Percentiles rank a stretch among this genome's conserved stretches.
Conservation (phyloP, 2,329 filamentous ascomycete genomes). For the Aspergillus sp. region DNA sequence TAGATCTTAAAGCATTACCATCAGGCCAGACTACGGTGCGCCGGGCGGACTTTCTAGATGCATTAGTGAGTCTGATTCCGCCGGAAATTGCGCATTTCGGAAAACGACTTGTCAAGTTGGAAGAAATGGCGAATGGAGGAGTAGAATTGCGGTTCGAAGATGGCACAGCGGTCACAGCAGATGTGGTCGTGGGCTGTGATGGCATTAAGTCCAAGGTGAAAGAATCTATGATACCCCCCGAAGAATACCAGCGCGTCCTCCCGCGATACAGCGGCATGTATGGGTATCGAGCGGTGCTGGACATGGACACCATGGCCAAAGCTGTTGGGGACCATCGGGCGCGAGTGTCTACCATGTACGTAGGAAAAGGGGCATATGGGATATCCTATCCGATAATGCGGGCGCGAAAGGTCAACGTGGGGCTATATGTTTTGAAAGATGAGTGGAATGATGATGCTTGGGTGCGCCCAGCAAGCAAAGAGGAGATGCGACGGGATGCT, state of each 20-base stretch:
- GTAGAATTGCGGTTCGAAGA: slow-evolving; percentile 25
- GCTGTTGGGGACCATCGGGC: slow-evolving; percentile 28
- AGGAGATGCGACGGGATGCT: slow-evolving; percentile 24
- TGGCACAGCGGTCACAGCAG: slow-evolving; percentile 19
- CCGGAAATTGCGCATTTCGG: slow-evolving; percentile 24
- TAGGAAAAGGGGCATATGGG: slow-evolving; percentile 24
- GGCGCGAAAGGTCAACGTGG: slow-evolving; percentile 27
- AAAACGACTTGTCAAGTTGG: slow-evolving; percentile 21
- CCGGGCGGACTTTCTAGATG: slow-evolving; percentile 28
- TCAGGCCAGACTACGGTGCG: slow-evolving; percentile 28
- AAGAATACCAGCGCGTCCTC: slow-evolving; percentile 10
- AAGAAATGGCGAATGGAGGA: slow-evolving; percentile 8
- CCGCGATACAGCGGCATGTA: slow-evolving; percentile 30
- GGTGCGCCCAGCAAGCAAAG: slow-evolving; percentile 22
- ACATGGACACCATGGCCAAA: slow-evolving; percentile 26
- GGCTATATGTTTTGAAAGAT: slow-evolving; percentile 21
- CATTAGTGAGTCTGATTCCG: slow-evolving; percentile 25
- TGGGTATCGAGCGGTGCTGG: slow-evolving; percentile 28
- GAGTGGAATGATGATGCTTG: slow-evolving; percentile 25
- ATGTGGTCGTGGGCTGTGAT: slow-evolving; percentile 32
- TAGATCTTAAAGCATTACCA: slow-evolving; percentile 24
- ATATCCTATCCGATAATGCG: slow-evolving; percentile 30
- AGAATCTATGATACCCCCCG: slow-evolving; percentile 19
- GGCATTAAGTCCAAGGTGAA: slow-evolving; percentile 28
- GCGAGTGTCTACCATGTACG: slow-evolving; percentile 23